phyloP scores from a whole-genome alignment of 768 basidiomycete genomes.

The Auricularia heimuer region DNA sequence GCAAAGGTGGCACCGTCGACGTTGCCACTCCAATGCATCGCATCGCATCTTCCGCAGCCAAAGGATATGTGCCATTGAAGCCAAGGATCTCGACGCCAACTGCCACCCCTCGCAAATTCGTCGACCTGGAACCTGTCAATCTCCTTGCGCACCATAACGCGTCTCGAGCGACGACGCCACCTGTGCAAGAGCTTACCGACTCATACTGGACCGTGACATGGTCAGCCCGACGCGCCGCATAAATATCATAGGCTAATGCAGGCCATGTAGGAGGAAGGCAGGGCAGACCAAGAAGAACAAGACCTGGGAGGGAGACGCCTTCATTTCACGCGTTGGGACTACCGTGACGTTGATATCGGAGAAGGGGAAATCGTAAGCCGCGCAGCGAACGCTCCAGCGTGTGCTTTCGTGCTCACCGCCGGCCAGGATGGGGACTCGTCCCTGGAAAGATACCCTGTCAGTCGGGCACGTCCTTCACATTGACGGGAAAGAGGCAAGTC shows the following conservation, averaged over 20 bases:
- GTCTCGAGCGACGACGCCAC: slow-evolving; percentile 4
- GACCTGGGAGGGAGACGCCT: slow-evolving; percentile 79
- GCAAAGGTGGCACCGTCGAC: slow-evolving; percentile 20
- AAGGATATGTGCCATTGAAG: slow-evolving; percentile 25
- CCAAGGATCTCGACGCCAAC: slow-evolving; percentile 13
- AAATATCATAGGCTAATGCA: background rate
- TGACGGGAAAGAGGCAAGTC: slow-evolving; percentile 44
- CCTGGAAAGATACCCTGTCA: slow-evolving; percentile 44
- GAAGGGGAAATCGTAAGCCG: slow-evolving; percentile 11
- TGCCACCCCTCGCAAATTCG: slow-evolving; percentile 11
- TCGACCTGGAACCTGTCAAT: slow-evolving; percentile 1
- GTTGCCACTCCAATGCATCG: slow-evolving; percentile 10
- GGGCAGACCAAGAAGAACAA: slow-evolving; percentile 63
- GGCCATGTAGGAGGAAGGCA: slow-evolving; percentile 51
- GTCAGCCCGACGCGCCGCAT: slow-evolving; percentile 24
- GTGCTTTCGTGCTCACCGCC: background rate
- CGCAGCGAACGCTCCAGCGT: background rate
- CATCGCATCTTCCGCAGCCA: slow-evolving; percentile 22
- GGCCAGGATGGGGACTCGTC: slow-evolving; percentile 49
- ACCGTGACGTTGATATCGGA: slow-evolving; percentile 13
- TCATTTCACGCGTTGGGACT: slow-evolving; percentile 26
- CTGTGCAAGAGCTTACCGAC: slow-evolving; percentile 12
- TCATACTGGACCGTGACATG: slow-evolving; percentile 64
- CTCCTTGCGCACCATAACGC: background rate
- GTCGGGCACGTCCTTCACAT: slow-evolving; percentile 38